Conservation (phyloP, 768 basidiomycete species). For the Cyclocybe cylindracea region DNA sequence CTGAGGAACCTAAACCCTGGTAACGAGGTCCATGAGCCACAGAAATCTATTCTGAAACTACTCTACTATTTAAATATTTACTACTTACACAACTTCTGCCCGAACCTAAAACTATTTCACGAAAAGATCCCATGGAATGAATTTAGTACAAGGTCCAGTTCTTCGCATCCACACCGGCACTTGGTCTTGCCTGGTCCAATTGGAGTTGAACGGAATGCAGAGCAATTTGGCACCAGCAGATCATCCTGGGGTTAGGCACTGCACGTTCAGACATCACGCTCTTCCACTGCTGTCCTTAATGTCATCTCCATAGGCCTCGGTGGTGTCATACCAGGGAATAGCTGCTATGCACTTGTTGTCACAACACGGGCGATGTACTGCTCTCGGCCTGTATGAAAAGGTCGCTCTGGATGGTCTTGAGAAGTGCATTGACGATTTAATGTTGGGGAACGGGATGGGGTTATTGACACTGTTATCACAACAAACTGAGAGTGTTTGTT, state of each 20-base stretch:
- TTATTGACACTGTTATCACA: conserved; percentile 58
- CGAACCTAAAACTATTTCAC: no score
- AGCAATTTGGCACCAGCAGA: conserved; percentile 98
- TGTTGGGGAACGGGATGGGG: conserved; percentile 42
- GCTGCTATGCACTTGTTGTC: conserved; percentile 87
- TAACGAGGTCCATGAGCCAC: no score
- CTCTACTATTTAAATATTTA: no score
- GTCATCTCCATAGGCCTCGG: conserved; percentile 89
- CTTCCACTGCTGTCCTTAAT: conserved; percentile 93
- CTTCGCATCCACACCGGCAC: conserved; percentile 93
- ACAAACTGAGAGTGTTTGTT: conserved; percentile 82
- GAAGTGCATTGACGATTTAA: conserved; percentile 60
- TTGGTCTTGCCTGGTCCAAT: conserved; percentile 86
- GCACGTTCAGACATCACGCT: conserved; percentile 40
- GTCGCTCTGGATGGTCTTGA: conserved; percentile 85
- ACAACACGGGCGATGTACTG: conserved; percentile 72
- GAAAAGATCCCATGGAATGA: no score
- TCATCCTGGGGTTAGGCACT: conserved; percentile 90
- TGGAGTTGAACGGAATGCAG: conserved; percentile 85
- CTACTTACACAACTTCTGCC: no score
- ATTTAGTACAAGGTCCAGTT: conserved; percentile 89
- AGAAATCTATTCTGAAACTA: no score
- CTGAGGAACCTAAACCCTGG: no score
- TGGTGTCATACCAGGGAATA: conserved; percentile 93
- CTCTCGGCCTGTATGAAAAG: conserved; percentile 79